Percentiles rank a stretch among this genome's conserved stretches.
phyloP scores from a whole-genome alignment of 108 stramenopile genomes.

The Discostella stelligeroides region DNA sequence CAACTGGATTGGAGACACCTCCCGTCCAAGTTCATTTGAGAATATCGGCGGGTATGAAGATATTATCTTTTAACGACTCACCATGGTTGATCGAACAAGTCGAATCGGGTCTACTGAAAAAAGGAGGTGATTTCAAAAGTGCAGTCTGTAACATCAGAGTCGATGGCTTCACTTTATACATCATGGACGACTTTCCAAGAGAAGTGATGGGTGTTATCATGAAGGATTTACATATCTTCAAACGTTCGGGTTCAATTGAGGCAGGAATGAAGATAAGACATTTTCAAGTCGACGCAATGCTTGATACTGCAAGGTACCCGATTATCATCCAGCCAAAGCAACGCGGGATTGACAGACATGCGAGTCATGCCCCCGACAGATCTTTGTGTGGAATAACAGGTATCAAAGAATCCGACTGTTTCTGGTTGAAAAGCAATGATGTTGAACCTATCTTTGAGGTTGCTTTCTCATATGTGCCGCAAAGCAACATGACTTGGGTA shows the following conservation, averaged over 20 bases:
- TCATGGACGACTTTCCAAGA: conserved; percentile 44
- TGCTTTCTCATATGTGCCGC: conserved; percentile 41
- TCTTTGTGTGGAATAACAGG: conserved; percentile 6
- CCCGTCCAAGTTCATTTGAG: conserved; percentile 34
- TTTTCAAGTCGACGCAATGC: conserved; percentile 51
- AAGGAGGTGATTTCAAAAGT: conserved; percentile 40
- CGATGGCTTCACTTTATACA: conserved; percentile 26
- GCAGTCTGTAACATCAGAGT: conserved; percentile 26
- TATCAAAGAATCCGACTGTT: conserved; percentile 34
- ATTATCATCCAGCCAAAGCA: conserved; percentile 50
- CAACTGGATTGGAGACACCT: conserved; percentile 4
- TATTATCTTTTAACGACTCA: conserved; percentile 50
- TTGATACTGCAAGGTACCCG: conserved; percentile 40
- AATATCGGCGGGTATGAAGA: conserved; percentile 44
- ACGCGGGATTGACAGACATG: conserved; percentile 37
- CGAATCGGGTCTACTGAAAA: conserved; percentile 33
- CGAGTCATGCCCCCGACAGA: not conserved
- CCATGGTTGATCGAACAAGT: conserved; percentile 32
- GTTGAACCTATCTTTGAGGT: conserved; percentile 45
- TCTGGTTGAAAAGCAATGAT: conserved; percentile 40
- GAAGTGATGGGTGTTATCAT: conserved; percentile 44
- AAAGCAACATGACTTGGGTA: conserved; percentile 53
- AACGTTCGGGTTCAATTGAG: conserved; percentile 43
- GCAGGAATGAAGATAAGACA: conserved; percentile 30
- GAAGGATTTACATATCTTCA: conserved; percentile 34